Percentiles rank a stretch among this genome's conserved stretches.
These are phyloP conservation scores for Solanum clarkiae DNA, from an alignment of 257 asterid species.

Conservation along the genomic window DNA sequence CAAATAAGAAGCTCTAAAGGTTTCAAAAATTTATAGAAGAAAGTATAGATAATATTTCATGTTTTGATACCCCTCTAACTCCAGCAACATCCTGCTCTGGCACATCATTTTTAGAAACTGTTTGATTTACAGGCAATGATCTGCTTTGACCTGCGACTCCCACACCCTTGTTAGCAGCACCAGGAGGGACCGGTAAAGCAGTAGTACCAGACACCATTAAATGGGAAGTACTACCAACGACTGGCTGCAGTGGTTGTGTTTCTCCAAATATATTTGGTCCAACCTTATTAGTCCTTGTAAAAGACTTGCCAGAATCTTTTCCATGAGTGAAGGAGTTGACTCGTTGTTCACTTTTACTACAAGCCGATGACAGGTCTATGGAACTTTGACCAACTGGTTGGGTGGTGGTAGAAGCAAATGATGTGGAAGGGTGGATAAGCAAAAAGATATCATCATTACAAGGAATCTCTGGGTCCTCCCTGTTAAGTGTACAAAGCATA, in stretches of 20 bases:
- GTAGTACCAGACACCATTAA: slow-evolving; percentile 30
- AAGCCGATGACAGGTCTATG: slow-evolving; percentile 20
- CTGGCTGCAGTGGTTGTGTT: slow-evolving; percentile 13
- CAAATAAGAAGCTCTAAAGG: slow-evolving; percentile 7
- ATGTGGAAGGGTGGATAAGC: slow-evolving; percentile 78
- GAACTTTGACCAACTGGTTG: slow-evolving; percentile 23
- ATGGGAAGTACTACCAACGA: slow-evolving; percentile 21
- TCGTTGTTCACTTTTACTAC: slow-evolving; percentile 30
- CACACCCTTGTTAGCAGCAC: slow-evolving; percentile 22
- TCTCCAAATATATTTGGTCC: slow-evolving; percentile 26
- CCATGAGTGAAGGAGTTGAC: slow-evolving; percentile 17
- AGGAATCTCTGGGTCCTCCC: slow-evolving; percentile 91
- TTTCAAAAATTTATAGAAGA: background rate
- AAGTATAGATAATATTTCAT: background rate
- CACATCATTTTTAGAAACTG: slow-evolving; percentile 17
- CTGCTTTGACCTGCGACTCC: slow-evolving; percentile 26
- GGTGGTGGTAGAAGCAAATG: slow-evolving; percentile 43
- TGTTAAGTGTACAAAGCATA: slow-evolving; percentile 54
- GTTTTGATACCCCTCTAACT: slow-evolving; percentile 7
- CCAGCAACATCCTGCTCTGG: slow-evolving; percentile 32
- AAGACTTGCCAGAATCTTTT: slow-evolving; percentile 30
- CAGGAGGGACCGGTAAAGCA: slow-evolving; percentile 16
- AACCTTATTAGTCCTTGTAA: slow-evolving; percentile 37
- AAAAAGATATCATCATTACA: slow-evolving; percentile 98
- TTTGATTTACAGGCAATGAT: slow-evolving; percentile 23